Evolutionary conservation across 495 filamentous ascomycete species (phyloP).

Genomic region (Acidomyces sp.): DNA sequence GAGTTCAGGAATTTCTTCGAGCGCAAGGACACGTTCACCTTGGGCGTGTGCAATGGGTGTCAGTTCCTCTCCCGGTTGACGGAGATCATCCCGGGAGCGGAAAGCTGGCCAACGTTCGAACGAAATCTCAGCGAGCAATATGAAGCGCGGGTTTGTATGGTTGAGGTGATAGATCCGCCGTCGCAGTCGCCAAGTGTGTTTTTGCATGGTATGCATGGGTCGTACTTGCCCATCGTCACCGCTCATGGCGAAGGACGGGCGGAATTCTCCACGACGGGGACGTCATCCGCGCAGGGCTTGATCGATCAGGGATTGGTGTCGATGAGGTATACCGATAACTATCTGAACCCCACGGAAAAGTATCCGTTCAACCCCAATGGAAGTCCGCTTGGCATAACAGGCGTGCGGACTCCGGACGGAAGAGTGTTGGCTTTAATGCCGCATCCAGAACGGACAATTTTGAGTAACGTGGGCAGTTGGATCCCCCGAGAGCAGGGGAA

Average conservation of each 20-base stretch:
- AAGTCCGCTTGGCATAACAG: conserved; percentile 74
- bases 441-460: conserved; percentile 83
- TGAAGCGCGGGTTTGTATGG: conserved; percentile 82
- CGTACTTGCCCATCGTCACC: conserved; percentile 70
- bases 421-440: conserved; percentile 92
- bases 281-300: conserved; percentile 37
- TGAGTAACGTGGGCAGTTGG: conserved; percentile 71
- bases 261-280: conserved; percentile 42
- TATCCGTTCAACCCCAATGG: conserved; percentile 96
- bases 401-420: conserved; percentile 65
- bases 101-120: conserved; percentile 78
- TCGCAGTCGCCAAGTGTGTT: conserved; percentile 50
- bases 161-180: conserved; percentile 55
- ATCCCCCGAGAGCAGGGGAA: conserved; percentile 48
- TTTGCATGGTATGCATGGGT: conserved; percentile 79
- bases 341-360: conserved; percentile 54
- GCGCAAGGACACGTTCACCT: conserved; percentile 75
- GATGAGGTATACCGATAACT: conserved; percentile 75
- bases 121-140: conserved; percentile 82
- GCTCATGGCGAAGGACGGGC: conserved; percentile 91
- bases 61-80: conserved; percentile 83
- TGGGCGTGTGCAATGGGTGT: conserved; percentile 96
- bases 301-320: conserved; percentile 50
- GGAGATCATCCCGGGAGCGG: conserved; percentile 72
- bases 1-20: conserved; percentile 81